phyloP scores from a whole-genome alignment of 768 basidiomycete genomes.

The Ramaria sp. region DNA sequence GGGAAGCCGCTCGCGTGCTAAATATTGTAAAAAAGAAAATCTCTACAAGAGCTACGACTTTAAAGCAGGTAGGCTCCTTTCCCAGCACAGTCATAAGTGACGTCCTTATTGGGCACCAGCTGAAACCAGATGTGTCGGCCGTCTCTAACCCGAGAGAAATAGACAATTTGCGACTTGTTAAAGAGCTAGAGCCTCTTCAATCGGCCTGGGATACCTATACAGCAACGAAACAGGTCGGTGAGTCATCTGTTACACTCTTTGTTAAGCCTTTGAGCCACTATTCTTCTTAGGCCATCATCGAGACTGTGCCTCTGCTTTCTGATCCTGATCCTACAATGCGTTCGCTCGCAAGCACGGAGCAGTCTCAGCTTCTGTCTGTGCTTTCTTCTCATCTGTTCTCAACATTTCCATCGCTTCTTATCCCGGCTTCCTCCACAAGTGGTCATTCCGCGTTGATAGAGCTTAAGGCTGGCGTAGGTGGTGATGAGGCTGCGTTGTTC shows the following conservation, averaged over 20 bases:
- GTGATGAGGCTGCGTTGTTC: conserved; percentile 80
- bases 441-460: conserved; percentile 75
- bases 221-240: conserved; percentile 43
- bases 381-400: conserved; percentile 20
- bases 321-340: conserved; percentile 75
- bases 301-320: conserved; percentile 46
- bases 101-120: not conserved
- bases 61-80: conserved; percentile 29
- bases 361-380: conserved; percentile 30
- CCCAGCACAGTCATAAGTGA: conserved; percentile 22
- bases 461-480: conserved; percentile 87
- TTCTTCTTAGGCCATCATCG: conserved; percentile 41
- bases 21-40: conserved; percentile 43
- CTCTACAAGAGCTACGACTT: conserved; percentile 34
- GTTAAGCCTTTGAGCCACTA: conserved; percentile 9
- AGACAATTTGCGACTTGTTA: conserved; percentile 44
- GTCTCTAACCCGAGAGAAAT: conserved; percentile 49
- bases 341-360: conserved; percentile 60
- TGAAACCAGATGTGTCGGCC: conserved; percentile 26
- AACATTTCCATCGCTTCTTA: conserved; percentile 60
- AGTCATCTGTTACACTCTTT: not conserved
- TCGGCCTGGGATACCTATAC: conserved; percentile 59
- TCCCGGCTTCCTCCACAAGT: conserved; percentile 58
- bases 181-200: conserved; percentile 58
- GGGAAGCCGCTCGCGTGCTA: conserved; percentile 40